Conservation (phyloP, 805 yeast species). For the Kazachstania viticola region DNA sequence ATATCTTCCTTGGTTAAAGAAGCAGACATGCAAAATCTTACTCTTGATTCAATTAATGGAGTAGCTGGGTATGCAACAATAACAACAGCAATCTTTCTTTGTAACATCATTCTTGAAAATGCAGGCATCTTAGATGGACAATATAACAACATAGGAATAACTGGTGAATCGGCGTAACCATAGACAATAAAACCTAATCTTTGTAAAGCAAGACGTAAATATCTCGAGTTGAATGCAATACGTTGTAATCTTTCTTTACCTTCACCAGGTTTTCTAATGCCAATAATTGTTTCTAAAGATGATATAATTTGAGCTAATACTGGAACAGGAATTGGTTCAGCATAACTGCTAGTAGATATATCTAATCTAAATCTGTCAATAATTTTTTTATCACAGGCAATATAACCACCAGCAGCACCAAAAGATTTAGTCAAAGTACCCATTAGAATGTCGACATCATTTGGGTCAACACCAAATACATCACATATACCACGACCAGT, state of each 20-base stretch:
- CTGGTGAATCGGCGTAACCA: slow-evolving; percentile 96
- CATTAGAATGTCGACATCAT: slow-evolving; percentile 77
- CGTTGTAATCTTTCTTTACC: slow-evolving; percentile 85
- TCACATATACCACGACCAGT: slow-evolving; percentile 92
- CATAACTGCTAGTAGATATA: slow-evolving; percentile 60
- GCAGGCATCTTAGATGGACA: slow-evolving; percentile 94
- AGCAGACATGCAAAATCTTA: slow-evolving; percentile 84
- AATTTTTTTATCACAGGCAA: slow-evolving; percentile 61
- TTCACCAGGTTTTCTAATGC: slow-evolving; percentile 82
- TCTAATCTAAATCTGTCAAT: slow-evolving; percentile 67
- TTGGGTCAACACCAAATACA: slow-evolving; percentile 71
- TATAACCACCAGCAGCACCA: slow-evolving; percentile 98
- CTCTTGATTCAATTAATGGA: slow-evolving; percentile 79
- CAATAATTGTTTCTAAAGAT: slow-evolving; percentile 66
- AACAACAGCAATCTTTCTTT: slow-evolving; percentile 80
- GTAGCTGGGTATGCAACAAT: slow-evolving; percentile 98
- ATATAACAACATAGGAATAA: slow-evolving; percentile 76
- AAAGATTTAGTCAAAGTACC: slow-evolving; percentile 96
- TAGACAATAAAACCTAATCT: slow-evolving; percentile 87
- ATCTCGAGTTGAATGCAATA: slow-evolving; percentile 92
- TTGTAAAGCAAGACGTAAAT: slow-evolving; percentile 79
- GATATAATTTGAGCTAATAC: slow-evolving; percentile 81
- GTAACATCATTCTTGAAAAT: slow-evolving; percentile 69
- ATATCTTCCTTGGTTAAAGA: slow-evolving; percentile 90
- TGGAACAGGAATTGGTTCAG: slow-evolving; percentile 86